phyloP scores from a whole-genome alignment of 805 yeast genomes.

The Yarrowia porcina region DNA sequence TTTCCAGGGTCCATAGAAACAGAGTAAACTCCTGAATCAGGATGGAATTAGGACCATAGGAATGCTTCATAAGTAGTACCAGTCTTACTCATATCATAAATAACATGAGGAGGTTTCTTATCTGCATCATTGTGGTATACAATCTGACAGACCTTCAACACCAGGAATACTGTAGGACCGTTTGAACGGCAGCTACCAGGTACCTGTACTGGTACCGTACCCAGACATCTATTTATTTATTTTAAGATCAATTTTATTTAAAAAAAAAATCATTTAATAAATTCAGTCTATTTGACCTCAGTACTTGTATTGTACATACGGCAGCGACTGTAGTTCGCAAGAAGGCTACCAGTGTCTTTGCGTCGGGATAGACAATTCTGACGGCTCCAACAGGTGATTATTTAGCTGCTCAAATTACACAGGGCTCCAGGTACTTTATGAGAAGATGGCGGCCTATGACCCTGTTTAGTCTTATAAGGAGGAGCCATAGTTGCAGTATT shows the following conservation, averaged over 20 bases:
- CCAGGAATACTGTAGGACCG: slow-evolving; percentile 38
- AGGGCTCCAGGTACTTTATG: slow-evolving; percentile 42
- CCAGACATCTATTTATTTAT: no score
- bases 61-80: slow-evolving; percentile 41
- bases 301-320: no score
- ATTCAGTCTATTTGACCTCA: no score
- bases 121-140: slow-evolving; percentile 37
- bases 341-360: no score
- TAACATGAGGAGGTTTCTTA: slow-evolving; percentile 27
- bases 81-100: slow-evolving; percentile 48
- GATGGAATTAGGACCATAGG: slow-evolving; percentile 40
- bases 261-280: no score
- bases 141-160: slow-evolving; percentile 39
- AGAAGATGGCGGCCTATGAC: slow-evolving; percentile 48
- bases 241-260: no score
- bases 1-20: slow-evolving; percentile 46
- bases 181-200: slow-evolving; percentile 42
- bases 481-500: slow-evolving; percentile 49
- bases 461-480: slow-evolving; percentile 43
- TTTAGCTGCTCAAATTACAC: slow-evolving; percentile 40
- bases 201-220: no score
- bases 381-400: slow-evolving; percentile 35
- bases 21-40: slow-evolving; percentile 38
- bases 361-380: slow-evolving; percentile 49
- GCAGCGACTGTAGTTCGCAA: no score